phyloP scores from a whole-genome alignment of 2,329 filamentous ascomycete genomes.

The Botryotinia calthae region DNA sequence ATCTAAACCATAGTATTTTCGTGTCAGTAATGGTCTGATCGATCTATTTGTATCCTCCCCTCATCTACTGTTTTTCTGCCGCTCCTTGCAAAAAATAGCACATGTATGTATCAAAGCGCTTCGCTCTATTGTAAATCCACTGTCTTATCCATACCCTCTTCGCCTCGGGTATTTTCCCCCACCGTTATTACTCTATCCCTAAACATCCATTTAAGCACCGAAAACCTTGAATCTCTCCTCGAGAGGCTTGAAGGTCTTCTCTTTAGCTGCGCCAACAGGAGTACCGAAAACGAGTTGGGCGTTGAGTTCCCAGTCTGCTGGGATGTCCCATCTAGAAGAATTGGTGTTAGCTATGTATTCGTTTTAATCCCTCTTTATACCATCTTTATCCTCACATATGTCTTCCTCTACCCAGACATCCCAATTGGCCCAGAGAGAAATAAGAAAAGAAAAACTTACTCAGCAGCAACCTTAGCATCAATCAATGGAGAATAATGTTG shows the following conservation, averaged over 20 bases:
- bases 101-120: background rate
- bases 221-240: slow-evolving; percentile 67
- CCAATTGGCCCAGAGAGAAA: background rate
- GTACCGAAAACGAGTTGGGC: slow-evolving; percentile 83
- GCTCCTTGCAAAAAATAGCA: background rate
- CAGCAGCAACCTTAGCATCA: slow-evolving; percentile 62
- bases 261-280: slow-evolving; percentile 52
- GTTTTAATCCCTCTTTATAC: background rate
- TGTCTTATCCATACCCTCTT: background rate
- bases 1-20: background rate
- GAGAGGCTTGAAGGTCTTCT: slow-evolving; percentile 64
- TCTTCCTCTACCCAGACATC: background rate
- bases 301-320: slow-evolving; percentile 70
- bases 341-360: background rate
- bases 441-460: background rate
- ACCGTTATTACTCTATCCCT: background rate
- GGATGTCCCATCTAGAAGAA: slow-evolving; percentile 63
- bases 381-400: background rate
- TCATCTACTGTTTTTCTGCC: background rate
- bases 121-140: background rate
- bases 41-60: background rate
- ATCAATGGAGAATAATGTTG: slow-evolving; percentile 93
- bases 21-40: background rate
- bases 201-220: slow-evolving; percentile 40
- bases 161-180: background rate